Conservation (phyloP, 805 yeast species). For the Candida argentea region DNA sequence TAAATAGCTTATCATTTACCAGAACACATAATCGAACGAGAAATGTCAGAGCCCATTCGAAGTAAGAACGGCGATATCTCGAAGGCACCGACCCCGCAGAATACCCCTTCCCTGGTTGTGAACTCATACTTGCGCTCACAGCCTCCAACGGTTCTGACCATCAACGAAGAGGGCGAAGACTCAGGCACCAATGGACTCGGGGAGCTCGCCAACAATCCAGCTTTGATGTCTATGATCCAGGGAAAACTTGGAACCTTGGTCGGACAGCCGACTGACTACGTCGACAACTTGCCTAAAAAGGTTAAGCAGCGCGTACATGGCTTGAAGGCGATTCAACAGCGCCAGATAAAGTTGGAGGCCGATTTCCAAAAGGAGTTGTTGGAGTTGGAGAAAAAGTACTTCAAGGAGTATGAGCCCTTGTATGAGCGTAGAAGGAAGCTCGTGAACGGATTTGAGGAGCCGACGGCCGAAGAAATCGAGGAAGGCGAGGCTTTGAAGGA, state of each 20-base stretch:
- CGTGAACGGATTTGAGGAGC: conserved; percentile 64
- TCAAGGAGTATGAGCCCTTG: conserved; percentile 63
- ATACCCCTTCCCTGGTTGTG: conserved; percentile 87
- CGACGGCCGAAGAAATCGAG: conserved; percentile 67
- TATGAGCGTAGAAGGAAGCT: conserved; percentile 64
- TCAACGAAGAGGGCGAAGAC: conserved; percentile 52
- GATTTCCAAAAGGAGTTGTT: conserved; percentile 85
- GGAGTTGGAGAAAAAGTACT: conserved; percentile 75
- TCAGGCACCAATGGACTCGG: conserved; percentile 20
- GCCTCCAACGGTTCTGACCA: conserved; percentile 51
- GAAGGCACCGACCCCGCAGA: conserved; percentile 96
- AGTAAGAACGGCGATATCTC: conserved; percentile 61
- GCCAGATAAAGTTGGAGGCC: conserved; percentile 75
- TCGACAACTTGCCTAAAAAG: conserved; percentile 59
- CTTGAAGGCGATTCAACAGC: conserved; percentile 69
- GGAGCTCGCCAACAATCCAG: conserved; percentile 68
- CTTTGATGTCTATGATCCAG: conserved; percentile 76
- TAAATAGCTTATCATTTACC: too few relatives aligned
- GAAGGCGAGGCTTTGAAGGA: conserved; percentile 67
- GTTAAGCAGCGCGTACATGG: conserved; percentile 75
- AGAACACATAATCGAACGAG: background rate
- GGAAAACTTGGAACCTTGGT: conserved; percentile 78
- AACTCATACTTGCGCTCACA: conserved; percentile 60
- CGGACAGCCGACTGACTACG: conserved; percentile 82
- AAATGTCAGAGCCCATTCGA: conserved; percentile 84